Conservation (phyloP, 768 basidiomycete species). For the Mycena latifolia region DNA sequence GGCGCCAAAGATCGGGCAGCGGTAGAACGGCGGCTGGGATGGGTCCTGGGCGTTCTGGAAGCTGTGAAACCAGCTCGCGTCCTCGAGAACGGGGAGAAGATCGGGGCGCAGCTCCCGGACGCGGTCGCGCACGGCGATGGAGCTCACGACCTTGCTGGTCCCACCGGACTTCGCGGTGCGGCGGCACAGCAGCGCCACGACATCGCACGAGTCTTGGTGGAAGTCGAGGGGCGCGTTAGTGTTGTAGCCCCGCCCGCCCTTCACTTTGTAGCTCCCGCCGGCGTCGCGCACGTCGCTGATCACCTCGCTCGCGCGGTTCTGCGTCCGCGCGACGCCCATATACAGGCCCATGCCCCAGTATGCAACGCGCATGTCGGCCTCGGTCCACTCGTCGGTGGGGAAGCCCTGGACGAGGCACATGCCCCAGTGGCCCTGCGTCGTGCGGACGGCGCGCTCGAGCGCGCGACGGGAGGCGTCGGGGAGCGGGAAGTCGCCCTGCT, state of each 20-base stretch:
- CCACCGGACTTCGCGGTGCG: conserved; percentile 15
- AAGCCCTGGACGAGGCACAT: not conserved
- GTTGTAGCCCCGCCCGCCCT: conserved; percentile 21
- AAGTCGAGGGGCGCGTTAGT: conserved; percentile 21
- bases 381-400: conserved; percentile 9
- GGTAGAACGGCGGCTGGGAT: conserved; percentile 15
- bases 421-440: conserved; percentile 19
- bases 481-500: conserved; percentile 17
- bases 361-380: conserved; percentile 16
- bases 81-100: conserved; percentile 14
- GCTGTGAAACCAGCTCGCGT: conserved; percentile 21
- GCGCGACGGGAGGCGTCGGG: conserved; percentile 15
- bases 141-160: conserved; percentile 26
- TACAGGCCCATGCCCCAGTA: conserved; percentile 23
- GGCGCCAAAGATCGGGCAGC: conserved; percentile 19
- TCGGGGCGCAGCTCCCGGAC: conserved; percentile 14
- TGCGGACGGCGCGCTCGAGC: conserved; percentile 9
- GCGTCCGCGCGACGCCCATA: conserved; percentile 23
- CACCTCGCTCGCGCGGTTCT: conserved; percentile 24
- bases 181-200: conserved; percentile 23
- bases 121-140: conserved; percentile 12
- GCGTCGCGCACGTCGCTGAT: conserved; percentile 25
- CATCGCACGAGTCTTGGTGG: conserved; percentile 22
- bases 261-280: conserved; percentile 16
- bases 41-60: conserved; percentile 19